A percentile compares a stretch with the other conserved stretches of the same genome.
These are phyloP conservation scores for Mortierella alpina DNA, from an alignment of 192 early-diverging fungal species.

Conservation along the genomic window DNA sequence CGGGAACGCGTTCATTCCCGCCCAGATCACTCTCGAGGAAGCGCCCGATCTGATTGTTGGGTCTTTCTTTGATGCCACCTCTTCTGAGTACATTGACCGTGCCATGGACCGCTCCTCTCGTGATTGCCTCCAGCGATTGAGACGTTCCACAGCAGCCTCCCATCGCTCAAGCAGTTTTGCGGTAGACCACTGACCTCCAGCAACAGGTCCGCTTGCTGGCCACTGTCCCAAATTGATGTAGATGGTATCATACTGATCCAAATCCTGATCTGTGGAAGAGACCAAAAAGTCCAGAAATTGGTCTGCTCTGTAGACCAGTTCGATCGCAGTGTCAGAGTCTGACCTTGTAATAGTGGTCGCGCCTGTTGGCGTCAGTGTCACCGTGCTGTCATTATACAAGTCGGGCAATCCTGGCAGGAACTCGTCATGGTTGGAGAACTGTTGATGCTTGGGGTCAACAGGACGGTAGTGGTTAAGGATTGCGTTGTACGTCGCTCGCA, in stretches of 20 bases:
- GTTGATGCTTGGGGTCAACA: neutral
- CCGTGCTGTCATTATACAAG: neutral
- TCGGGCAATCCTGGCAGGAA: neutral
- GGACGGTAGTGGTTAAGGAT: conserved; percentile 47
- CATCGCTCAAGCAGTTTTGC: conserved; percentile 30
- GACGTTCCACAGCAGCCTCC: conserved; percentile 10
- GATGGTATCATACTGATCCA: conserved; percentile 31
- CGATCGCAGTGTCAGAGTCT: conserved; percentile 20
- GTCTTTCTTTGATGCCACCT: neutral
- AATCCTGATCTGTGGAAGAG: conserved; percentile 13
- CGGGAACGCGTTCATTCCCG: conserved; percentile 41
- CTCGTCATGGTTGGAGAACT: conserved; percentile 18
- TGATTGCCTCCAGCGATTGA: conserved; percentile 26
- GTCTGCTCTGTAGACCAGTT: conserved; percentile 33
- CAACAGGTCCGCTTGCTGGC: conserved; percentile 38
- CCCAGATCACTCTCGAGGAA: conserved; percentile 32
- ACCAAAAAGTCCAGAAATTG: conserved; percentile 33
- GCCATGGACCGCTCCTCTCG: neutral
- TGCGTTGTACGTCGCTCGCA: conserved; percentile 37
- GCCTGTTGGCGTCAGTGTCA: neutral
- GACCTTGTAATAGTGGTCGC: neutral
- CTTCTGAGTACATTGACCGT: neutral
- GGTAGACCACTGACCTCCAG: conserved; percentile 38
- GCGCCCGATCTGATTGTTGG: conserved; percentile 1
- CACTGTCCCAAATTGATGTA: conserved; percentile 40